Evolutionary conservation across 2,329 filamentous ascomycete genomes (phyloP).

Genomic region (Penicillium sp.): DNA sequence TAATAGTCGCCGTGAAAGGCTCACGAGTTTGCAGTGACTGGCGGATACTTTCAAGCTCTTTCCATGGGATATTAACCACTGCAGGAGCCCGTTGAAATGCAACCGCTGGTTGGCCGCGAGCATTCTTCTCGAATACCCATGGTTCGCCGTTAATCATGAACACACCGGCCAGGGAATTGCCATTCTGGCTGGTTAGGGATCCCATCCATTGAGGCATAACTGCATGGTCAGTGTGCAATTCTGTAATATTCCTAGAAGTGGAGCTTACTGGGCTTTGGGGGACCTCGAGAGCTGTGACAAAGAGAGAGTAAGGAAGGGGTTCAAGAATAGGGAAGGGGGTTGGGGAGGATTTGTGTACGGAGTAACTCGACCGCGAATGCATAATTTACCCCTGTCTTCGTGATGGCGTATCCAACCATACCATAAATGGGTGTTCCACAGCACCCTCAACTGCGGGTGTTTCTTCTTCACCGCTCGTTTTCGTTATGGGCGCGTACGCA

Average conservation of each 20-base stretch:
- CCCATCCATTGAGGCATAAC: constrained; percentile 9
- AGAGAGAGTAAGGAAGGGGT: not conserved
- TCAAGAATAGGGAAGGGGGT: not conserved
- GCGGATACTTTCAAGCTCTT: constrained; percentile 4
- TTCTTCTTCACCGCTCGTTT: not conserved
- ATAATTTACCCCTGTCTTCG: not conserved
- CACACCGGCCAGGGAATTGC: constrained; percentile 5
- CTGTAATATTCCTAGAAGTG: no score
- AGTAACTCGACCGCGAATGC: not conserved
- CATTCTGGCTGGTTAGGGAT: constrained; percentile 1
- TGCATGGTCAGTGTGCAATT: not conserved
- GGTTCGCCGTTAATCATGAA: constrained; percentile 8
- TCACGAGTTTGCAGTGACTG: not conserved
- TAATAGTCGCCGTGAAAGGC: constrained; percentile 4
- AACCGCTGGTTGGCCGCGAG: not conserved
- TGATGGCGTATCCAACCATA: not conserved
- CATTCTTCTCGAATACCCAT: constrained; percentile 9
- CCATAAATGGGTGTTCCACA: not conserved
- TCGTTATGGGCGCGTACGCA: no score
- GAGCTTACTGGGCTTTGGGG: not conserved
- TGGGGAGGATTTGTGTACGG: not conserved
- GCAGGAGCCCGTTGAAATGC: constrained; percentile 5
- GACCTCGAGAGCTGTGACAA: not conserved
- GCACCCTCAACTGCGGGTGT: no score
- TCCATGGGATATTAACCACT: constrained; percentile 9